These are phyloP conservation scores for Neocatenulostroma microsporum DNA, from an alignment of 2,329 filamentous ascomycete species.

Conservation along the genomic window DNA sequence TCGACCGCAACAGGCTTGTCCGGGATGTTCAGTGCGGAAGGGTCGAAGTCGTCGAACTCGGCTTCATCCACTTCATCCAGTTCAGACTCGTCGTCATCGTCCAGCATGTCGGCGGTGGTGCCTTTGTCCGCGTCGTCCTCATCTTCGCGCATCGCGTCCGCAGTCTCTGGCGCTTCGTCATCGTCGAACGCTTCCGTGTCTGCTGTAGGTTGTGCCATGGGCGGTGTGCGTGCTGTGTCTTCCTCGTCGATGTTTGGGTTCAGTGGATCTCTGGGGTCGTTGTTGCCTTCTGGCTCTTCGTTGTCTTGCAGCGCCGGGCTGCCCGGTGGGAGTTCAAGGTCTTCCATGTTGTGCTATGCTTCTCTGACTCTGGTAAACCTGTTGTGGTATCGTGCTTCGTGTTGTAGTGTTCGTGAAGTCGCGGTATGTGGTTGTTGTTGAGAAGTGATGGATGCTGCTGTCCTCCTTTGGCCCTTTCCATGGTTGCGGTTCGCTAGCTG, in stretches of 20 bases:
- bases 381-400: too few relatives aligned
- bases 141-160: conserved; percentile 17
- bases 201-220: conserved; percentile 35
- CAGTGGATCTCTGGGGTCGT: conserved; percentile 40
- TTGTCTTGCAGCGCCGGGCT: conserved; percentile 34
- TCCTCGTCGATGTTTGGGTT: conserved; percentile 44
- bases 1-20: conserved; percentile 54
- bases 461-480: too few relatives aligned
- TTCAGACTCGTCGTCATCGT: conserved; percentile 46
- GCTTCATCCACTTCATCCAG: conserved; percentile 59
- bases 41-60: conserved; percentile 58
- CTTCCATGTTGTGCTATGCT: conserved; percentile 40
- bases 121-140: conserved; percentile 20
- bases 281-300: conserved; percentile 39
- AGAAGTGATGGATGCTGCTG: too few relatives aligned
- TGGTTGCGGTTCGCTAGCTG: too few relatives aligned
- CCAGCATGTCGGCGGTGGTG: conserved; percentile 20
- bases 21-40: conserved; percentile 52
- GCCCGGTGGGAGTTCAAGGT: conserved; percentile 30
- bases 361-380: too few relatives aligned
- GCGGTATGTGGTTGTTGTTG: too few relatives aligned
- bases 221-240: conserved; percentile 35
- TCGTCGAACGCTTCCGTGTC: conserved; percentile 40
- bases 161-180: conserved; percentile 23
- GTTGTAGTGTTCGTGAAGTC: too few relatives aligned